These are phyloP conservation scores for Mycena olivaceomarginata DNA, from an alignment of 768 basidiomycete species.

Conservation along the genomic window DNA sequence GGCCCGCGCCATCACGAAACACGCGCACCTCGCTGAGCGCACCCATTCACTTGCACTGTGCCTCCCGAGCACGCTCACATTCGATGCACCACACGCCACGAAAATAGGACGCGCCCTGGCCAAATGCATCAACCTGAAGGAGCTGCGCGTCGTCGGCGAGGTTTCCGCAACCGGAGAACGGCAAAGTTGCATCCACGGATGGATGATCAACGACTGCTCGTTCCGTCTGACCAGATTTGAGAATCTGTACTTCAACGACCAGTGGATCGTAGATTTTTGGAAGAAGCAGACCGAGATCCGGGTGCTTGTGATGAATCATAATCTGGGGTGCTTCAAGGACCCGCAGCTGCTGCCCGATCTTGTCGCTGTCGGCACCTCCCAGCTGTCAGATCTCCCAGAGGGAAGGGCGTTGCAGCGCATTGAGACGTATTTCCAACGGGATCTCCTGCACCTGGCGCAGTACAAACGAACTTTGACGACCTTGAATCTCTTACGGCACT, in stretches of 20 bases:
- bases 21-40: conserved; percentile 20
- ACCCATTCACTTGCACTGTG: conserved; percentile 1
- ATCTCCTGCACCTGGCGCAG: not conserved
- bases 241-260: conserved; percentile 18
- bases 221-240: conserved; percentile 18
- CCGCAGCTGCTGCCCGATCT: conserved; percentile 16
- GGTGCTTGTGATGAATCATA: not conserved
- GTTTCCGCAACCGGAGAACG: not conserved
- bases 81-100: conserved; percentile 8
- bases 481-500: conserved; percentile 6
- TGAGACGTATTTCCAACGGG: not conserved
- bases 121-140: conserved; percentile 28
- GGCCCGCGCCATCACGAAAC: conserved; percentile 7
- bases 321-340: not conserved
- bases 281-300: conserved; percentile 19
- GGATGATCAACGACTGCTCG: conserved; percentile 20
- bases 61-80: not conserved
- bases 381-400: not conserved
- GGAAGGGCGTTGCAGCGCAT: conserved; percentile 13
- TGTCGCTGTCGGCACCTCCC: conserved; percentile 1
- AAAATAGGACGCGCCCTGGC: conserved; percentile 23
- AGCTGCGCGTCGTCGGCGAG: not conserved
- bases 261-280: conserved; percentile 9
- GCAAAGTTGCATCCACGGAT: not conserved
- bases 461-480: conserved; percentile 15